These are phyloP conservation scores for Calonectria fujianensis DNA, from an alignment of 2,329 filamentous ascomycete species.

Conservation along the genomic window DNA sequence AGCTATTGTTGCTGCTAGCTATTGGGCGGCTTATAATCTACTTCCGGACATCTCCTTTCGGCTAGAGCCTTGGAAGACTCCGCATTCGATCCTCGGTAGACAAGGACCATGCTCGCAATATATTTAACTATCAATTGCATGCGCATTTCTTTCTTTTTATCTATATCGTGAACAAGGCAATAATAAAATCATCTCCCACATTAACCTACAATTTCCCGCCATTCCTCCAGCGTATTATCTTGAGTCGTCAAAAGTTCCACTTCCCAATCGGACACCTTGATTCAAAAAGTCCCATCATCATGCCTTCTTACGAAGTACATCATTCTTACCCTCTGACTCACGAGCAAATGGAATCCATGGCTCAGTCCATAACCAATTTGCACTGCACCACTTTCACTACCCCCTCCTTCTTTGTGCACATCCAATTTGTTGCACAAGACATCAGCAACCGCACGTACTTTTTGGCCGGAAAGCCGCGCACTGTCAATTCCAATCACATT, in stretches of 20 bases:
- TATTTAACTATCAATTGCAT: not conserved
- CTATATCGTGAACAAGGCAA: not conserved
- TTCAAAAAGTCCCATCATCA: not conserved
- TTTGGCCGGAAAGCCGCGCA: slow-evolving; percentile 37
- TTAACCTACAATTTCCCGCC: not conserved
- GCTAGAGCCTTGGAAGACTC: not conserved
- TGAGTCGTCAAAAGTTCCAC: not conserved
- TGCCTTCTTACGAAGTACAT: slow-evolving; percentile 48
- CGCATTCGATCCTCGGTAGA: not conserved
- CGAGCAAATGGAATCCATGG: slow-evolving; percentile 38
- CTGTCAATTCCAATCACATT: slow-evolving; percentile 40
- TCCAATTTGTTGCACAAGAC: slow-evolving; percentile 40
- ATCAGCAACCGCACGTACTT: slow-evolving; percentile 39
- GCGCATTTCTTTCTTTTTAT: not conserved
- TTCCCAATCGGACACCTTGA: not conserved
- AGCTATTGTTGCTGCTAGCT: too few species aligned
- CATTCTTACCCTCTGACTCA: slow-evolving; percentile 41
- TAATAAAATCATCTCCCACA: not conserved
- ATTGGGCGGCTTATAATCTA: not conserved
- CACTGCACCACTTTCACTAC: slow-evolving; percentile 46
- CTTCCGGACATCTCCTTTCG: not conserved
- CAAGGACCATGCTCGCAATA: not conserved
- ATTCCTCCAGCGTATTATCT: not conserved
- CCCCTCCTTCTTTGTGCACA: slow-evolving; percentile 45
- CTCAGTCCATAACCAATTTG: slow-evolving; percentile 39